Base-by-base conservation (phyloP, 2,329 filamentous ascomycete genomes). In the Exophiala oligosperma region DNA sequence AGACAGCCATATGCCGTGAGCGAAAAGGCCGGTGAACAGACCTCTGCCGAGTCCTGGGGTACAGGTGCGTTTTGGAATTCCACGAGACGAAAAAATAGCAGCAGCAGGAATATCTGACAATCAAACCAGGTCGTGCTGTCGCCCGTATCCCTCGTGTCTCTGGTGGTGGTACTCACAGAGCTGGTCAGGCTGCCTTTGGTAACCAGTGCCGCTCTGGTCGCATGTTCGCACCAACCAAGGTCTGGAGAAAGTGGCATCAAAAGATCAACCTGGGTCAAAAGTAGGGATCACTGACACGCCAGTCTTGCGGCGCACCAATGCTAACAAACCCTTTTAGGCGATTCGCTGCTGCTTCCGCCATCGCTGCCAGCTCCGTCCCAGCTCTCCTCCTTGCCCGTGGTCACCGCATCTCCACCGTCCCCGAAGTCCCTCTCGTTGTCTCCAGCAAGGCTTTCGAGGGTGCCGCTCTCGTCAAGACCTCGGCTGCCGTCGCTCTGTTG, bases 61-160 rank as follows among this genome's bases (percentile, higher is more conserved):
- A 97, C 93, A 84, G 93, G 91, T 95, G 79, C 81, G 89, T 89
- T 65, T 35, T 59, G 50, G 70, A 60, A 66, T n/a, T 52, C 23
- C 8, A 26, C 4, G 32, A n/a, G 11, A 1, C 23, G 21, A 23
- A 14, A 28, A 74, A 56, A 63, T 64, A 54, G 56, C 35, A 50
- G 44, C 46, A 49, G 38, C 57, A 40, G 57, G 28, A 17, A 49
- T 28, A 47, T 60, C 52, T 51, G 59, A 61, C 54, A 49, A 17
- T 46, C 9, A 32, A 38, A n/a, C 24, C 70, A 96, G 92, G 92
- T 84, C 94, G 94, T 82, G 94, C 94, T 81, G 94, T 99, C 76
- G 95, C 94, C 80, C 94, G 94, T 97, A 99, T 99, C 75, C 94
- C 95, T 76, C 94, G 94, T 97, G 94, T 99, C 80, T 97, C 94